Conservation (phyloP, 2,329 filamentous ascomycete genomes). For the Aschersonia sp. region DNA sequence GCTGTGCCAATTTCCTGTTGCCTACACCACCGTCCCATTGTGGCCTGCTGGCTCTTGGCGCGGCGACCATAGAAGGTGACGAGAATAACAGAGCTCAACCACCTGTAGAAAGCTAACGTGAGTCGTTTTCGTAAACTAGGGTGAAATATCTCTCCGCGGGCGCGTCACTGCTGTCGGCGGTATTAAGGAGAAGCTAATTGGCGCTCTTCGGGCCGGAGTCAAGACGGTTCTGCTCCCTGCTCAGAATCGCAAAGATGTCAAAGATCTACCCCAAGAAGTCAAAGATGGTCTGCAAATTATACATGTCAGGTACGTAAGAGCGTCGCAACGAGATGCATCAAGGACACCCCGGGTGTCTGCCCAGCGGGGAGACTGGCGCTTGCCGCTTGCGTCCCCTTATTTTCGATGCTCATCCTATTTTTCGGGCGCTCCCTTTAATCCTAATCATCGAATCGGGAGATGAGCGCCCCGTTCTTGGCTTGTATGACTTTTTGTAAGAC, state of each 20-base stretch:
- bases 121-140: constrained; percentile 21
- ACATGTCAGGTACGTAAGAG: constrained; percentile 58
- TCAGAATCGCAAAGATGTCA: constrained; percentile 83
- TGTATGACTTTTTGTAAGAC: neutral
- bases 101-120: neutral
- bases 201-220: constrained; percentile 81
- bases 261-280: constrained; percentile 83
- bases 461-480: neutral
- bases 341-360: neutral
- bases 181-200: constrained; percentile 98
- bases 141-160: constrained; percentile 66
- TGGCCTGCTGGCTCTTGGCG: too few species aligned
- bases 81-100: too few species aligned
- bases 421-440: too few species aligned
- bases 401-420: too few species aligned
- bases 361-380: neutral
- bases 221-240: constrained; percentile 84
- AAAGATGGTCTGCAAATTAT: constrained; percentile 76
- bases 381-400: too few species aligned
- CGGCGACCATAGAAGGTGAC: too few species aligned
- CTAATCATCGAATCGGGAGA: too few species aligned
- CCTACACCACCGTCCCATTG: too few species aligned
- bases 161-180: constrained; percentile 89
- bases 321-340: neutral
- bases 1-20: too few species aligned